These are phyloP conservation scores for Clonostachys rosea DNA, from an alignment of 2,329 filamentous ascomycete species.

Conservation along the genomic window DNA sequence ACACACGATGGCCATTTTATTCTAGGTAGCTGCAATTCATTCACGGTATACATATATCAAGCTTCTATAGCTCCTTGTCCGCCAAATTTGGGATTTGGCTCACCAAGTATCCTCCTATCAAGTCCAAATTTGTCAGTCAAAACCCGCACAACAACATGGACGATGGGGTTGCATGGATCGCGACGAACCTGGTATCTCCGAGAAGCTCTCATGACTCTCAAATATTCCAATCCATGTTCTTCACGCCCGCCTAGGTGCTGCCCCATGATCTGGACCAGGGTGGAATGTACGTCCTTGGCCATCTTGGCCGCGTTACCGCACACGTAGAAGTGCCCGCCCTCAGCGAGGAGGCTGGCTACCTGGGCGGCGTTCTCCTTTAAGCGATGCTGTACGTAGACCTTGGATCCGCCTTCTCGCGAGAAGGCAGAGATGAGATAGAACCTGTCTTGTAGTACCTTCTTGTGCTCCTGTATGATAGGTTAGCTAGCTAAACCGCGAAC, in stretches of 20 bases:
- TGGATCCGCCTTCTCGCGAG: constrained; percentile 73
- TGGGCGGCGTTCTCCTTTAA: constrained; percentile 72
- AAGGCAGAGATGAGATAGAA: constrained; percentile 84
- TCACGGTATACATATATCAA: too few relatives aligned
- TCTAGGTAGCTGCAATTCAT: too few relatives aligned
- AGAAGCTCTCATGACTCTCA: constrained; percentile 82
- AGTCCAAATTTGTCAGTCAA: too few relatives aligned
- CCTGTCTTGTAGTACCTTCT: constrained; percentile 70
- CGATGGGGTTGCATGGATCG: constrained; percentile 3
- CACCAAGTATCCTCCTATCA: too few relatives aligned
- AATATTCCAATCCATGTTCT: constrained; percentile 79
- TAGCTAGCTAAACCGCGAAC: constrained; percentile 30
- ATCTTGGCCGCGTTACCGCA: constrained; percentile 91
- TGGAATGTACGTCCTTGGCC: constrained; percentile 78
- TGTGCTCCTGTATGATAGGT: constrained; percentile 80
- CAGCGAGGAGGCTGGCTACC: constrained; percentile 73
- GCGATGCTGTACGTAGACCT: constrained; percentile 88
- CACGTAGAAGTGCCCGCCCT: constrained; percentile 86
- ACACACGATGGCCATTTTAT: too few relatives aligned
- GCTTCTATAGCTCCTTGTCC: too few relatives aligned
- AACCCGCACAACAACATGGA: too few relatives aligned
- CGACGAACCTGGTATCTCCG: constrained; percentile 55
- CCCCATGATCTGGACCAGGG: constrained; percentile 75
- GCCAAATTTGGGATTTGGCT: too few relatives aligned
- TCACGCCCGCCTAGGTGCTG: constrained; percentile 71